Evolutionary conservation across 2,329 filamentous ascomycete genomes (phyloP).

Genomic region (Penicillium polonicum): DNA sequence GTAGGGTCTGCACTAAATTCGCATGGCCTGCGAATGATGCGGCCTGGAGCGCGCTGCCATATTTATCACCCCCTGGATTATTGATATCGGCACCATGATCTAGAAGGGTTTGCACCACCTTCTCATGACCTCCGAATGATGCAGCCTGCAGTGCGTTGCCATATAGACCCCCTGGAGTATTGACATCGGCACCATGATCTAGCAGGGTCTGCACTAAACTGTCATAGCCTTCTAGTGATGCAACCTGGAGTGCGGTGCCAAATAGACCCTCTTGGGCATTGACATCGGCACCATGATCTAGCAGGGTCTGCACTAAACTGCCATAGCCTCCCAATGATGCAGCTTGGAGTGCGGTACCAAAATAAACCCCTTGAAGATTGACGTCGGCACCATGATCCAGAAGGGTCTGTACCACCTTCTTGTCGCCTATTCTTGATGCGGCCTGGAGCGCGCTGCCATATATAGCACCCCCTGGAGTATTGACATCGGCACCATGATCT

Average conservation of each 20-base stretch:
- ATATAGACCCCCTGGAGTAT: background rate
- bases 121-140: fast-evolving
- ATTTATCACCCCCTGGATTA: too few relatives aligned
- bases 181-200: background rate
- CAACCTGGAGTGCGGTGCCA: conserved; percentile 3
- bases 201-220: conserved; percentile 3
- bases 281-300: conserved; percentile 7
- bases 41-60: background rate
- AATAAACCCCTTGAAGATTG: too few relatives aligned
- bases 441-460: background rate
- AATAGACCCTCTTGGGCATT: background rate
- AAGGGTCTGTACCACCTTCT: fast-evolving
- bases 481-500: background rate
- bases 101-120: background rate
- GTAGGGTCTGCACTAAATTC: too few relatives aligned
- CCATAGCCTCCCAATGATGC: background rate
- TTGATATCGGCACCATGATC: too few relatives aligned
- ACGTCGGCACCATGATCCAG: background rate
- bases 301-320: too few relatives aligned
- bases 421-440: fast-evolving
- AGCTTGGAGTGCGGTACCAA: background rate
- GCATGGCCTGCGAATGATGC: background rate
- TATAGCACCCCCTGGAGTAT: background rate
- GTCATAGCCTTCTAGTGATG: background rate
- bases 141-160: background rate